Evolutionary conservation across 2,329 filamentous ascomycete species (phyloP), one percentile per base, ranked within the genome.

Genomic region (Fusarium metavorans): DNA sequence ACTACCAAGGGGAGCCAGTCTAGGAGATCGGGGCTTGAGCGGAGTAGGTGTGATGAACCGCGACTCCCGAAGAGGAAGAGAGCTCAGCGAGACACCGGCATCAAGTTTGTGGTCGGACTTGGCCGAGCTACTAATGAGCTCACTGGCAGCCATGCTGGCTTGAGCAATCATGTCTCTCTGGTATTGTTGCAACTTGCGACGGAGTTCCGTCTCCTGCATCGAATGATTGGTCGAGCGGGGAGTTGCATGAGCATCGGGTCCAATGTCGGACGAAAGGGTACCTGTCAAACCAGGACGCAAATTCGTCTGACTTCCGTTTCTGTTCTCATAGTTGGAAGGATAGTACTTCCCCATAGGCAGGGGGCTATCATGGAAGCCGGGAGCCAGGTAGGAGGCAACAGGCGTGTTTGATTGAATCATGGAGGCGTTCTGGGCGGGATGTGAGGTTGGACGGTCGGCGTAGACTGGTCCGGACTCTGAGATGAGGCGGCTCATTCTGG

Each of bases 301-400:
- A n/a, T 67, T 73, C 41, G 77, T 58, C 25, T 78, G 72, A 9
- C 73, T 72, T 23, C 71, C 73, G 59, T 81, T 82, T 59, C 83
- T 79, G 32, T 82, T 83, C 73, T 90, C 88, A 75, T 90, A 92
- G 80, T 91, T 91, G 30, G 88, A 87, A 1, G 90, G 90, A 68
- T 92, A 91, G 76, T 92, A 92, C 81, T 91, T 92, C 27, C 90
- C 90, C 81, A 90, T 84, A 0, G 89, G 88, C 35, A 90, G 81
- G 5, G 84, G 81, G 39, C 81, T 84, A 41, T 86, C 85, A 59
- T 87, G 84, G 41, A 86, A 82, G 3, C 87, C 88, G 30, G 85
- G 85, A 8, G 88, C 87, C 35, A 87, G 82, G 69, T 89, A 89
- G 2, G 88, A 88, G 10, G 87, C 81, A 39, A 89, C 84, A 8